These are phyloP conservation scores for Spathaspora jeffriesii DNA, from an alignment of 1,139 yeast genomes.

Conservation along the genomic window DNA sequence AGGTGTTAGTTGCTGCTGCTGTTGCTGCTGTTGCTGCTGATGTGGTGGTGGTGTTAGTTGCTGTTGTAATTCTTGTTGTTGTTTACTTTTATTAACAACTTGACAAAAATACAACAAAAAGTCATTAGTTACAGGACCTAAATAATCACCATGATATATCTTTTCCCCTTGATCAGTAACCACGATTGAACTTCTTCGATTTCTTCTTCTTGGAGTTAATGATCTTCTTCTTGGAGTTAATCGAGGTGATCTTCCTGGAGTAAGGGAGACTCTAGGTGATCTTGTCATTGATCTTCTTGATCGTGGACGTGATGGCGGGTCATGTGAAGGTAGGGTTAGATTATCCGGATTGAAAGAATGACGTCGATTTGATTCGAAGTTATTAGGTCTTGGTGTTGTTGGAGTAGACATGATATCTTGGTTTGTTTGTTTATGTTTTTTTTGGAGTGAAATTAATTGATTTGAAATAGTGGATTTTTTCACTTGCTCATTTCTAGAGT, in stretches of 20 bases:
- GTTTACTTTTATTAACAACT: slow-evolving; percentile 20
- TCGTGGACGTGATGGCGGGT: background rate
- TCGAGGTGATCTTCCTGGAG: slow-evolving; percentile 10
- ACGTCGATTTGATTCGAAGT: background rate
- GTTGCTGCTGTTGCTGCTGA: background rate
- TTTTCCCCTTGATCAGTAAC: slow-evolving; percentile 23
- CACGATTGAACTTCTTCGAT: slow-evolving; percentile 35
- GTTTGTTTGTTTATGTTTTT: slow-evolving; percentile 3
- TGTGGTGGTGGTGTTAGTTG: too few relatives aligned
- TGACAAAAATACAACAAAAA: slow-evolving; percentile 37
- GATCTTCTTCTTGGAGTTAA: slow-evolving; percentile 1
- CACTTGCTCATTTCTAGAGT: too few relatives aligned
- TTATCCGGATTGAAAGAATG: background rate
- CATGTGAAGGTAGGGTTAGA: background rate
- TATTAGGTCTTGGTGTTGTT: background rate
- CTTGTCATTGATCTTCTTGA: too few relatives aligned
- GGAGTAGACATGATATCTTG: background rate
- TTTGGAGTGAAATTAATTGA: background rate
- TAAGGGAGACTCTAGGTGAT: slow-evolving; percentile 1
- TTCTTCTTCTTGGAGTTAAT: slow-evolving; percentile 9
- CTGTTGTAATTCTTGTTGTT: too few relatives aligned
- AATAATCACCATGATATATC: slow-evolving; percentile 30
- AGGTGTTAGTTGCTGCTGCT: too few relatives aligned
- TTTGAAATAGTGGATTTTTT: background rate
- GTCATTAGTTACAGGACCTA: slow-evolving; percentile 42